Percentiles rank a stretch among this genome's conserved stretches.
Conservation (phyloP, 2,329 filamentous ascomycete genomes). For the Alternaria gaisen region DNA sequence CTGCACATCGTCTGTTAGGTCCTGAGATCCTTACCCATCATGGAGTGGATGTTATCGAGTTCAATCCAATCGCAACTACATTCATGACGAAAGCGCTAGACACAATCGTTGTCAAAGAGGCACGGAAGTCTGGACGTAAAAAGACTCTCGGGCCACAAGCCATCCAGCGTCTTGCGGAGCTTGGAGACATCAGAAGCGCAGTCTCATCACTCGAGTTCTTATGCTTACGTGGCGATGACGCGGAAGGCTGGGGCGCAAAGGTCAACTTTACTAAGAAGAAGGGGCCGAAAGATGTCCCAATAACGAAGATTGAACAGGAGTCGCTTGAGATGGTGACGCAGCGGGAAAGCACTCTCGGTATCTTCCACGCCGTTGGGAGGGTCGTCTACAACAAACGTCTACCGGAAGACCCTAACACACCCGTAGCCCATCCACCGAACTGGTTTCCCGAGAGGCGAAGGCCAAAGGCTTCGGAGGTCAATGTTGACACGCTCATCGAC, state of each 20-base stretch:
- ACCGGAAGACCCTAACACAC: conserved; percentile 45
- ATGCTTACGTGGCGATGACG: conserved; percentile 81
- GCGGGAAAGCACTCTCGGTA: conserved; percentile 86
- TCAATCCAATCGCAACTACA: conserved; percentile 90
- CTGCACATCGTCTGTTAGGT: conserved; percentile 86
- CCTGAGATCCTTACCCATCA: conserved; percentile 85
- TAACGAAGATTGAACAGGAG: conserved; percentile 81
- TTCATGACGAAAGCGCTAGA: conserved; percentile 86
- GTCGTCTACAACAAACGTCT: conserved; percentile 95
- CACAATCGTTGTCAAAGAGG: conserved; percentile 83
- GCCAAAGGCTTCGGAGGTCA: conserved; percentile 55
- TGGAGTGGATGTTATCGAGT: conserved; percentile 82
- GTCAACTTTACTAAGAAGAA: conserved; percentile 70
- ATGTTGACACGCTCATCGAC: conserved; percentile 78
- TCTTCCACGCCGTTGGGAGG: conserved; percentile 96
- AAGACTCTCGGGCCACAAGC: conserved; percentile 81
- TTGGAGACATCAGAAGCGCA: conserved; percentile 93
- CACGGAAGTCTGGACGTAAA: conserved; percentile 76
- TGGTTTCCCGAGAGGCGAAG: conserved; percentile 57
- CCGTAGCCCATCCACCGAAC: conserved; percentile 55
- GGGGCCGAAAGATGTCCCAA: conserved; percentile 63
- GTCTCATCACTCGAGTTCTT: conserved; percentile 91
- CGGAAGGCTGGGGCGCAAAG: conserved; percentile 82
- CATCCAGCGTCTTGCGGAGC: conserved; percentile 80
- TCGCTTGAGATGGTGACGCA: conserved; percentile 83